Evolutionary conservation across 2,329 filamentous ascomycete species (phyloP), one percentile per base, ranked within the genome.

Genomic region (Hawksworthiomyces lignivorus): DNA sequence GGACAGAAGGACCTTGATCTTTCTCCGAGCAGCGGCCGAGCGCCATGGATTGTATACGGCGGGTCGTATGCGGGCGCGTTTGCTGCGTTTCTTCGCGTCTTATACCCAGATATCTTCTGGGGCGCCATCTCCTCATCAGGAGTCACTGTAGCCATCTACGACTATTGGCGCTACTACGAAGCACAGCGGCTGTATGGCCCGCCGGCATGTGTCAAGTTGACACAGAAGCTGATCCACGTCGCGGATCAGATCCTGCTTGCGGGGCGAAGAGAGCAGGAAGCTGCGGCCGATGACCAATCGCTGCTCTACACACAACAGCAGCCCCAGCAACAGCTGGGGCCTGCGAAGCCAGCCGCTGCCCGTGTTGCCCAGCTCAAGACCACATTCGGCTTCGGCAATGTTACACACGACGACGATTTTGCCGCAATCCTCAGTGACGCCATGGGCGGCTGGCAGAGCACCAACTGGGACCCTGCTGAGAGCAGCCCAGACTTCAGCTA

Each of bases 1-100:
- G 85, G 85, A 0, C 62, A 88, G 5, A 80, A 85, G 54, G 62
- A 84, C 47, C 72, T 87, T 48, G 46, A 48, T 0, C 64, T 74
- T 1, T 69, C 67, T 3, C 79, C 77, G 0, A 36, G 36, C 18
- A 26, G 29, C 2, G 32, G 30, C 29, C 5, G 6, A 6, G 46
- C 46, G 11, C 76, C 87, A 0, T 92, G 82, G 63, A 81, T 94
- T 45, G 77, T 78, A 0, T 94, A 94, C 47, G 87, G 87, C 2
- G 87, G 87, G 1, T 88, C 83, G 0, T 94, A 94, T 54, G 84
- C 87, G 0, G 87, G 87, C 3, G 82, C 80, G 0, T 84, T 89
- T 50, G 84, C 80, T 9, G 85, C 87, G 0, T 82, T 94, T 52
- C 61, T 87, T 28, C 78, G 87, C 24, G 80, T 83, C 44, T 57